Conservation (phyloP, 495 filamentous ascomycete genomes). For the Podospora bellae-mahoneyi region DNA sequence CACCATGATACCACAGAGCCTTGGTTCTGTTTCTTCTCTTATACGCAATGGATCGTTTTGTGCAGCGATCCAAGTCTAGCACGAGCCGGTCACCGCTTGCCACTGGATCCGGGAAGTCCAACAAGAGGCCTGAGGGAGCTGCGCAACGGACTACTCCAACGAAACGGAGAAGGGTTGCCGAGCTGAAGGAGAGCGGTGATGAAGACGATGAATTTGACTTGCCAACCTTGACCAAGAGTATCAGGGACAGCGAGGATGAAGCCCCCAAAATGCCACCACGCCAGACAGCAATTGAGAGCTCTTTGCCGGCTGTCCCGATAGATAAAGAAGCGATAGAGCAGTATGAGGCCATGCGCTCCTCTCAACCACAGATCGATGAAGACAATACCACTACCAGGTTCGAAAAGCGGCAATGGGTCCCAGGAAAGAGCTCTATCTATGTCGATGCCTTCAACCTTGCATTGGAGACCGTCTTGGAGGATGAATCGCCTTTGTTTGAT, state of each 20-base stretch:
- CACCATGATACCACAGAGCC: neutral
- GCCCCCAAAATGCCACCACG: neutral
- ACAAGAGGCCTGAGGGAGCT: neutral
- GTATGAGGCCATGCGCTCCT: constrained; percentile 61
- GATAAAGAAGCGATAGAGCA: constrained; percentile 72
- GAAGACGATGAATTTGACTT: constrained; percentile 3
- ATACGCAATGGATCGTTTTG: constrained; percentile 32
- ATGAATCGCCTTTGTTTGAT: constrained; percentile 85
- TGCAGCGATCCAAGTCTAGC: constrained; percentile 23
- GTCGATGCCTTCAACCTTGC: constrained; percentile 96
- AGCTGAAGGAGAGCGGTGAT: constrained; percentile 28
- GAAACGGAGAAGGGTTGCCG: constrained; percentile 24
- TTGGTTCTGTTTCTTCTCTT: neutral
- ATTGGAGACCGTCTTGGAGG: constrained; percentile 82
- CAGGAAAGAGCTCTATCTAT: constrained; percentile 77
- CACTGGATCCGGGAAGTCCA: constrained; percentile 13
- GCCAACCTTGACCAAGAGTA: constrained; percentile 2
- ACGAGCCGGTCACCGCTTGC: neutral
- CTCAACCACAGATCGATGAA: constrained; percentile 39
- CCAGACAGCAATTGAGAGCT: constrained; percentile 72
- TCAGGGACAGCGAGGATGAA: constrained; percentile 26
- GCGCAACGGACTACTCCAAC: neutral
- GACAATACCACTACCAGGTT: constrained; percentile 36
- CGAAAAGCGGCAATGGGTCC: constrained; percentile 44
- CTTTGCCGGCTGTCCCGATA: constrained; percentile 63